Conservation (phyloP, 768 basidiomycete genomes). For the Suillus discolor region DNA sequence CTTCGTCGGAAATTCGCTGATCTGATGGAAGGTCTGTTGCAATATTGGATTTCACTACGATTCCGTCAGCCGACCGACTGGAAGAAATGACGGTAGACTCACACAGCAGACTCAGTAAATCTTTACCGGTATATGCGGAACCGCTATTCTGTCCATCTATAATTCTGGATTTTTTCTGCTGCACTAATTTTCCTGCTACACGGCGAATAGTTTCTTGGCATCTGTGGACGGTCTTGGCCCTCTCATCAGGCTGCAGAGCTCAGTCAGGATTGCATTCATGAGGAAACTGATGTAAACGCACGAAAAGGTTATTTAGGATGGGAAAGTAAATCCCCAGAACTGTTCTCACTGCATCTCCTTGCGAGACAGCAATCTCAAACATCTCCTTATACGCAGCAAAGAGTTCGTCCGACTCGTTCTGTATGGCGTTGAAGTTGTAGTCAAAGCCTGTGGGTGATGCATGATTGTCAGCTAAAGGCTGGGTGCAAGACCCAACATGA, state of each 20-base stretch:
- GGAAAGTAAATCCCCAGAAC: slow-evolving; percentile 63
- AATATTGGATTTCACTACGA: slow-evolving; percentile 79
- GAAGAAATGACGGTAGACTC: slow-evolving; percentile 31
- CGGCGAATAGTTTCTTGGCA: slow-evolving; percentile 66
- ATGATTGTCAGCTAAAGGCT: neutral
- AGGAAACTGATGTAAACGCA: slow-evolving; percentile 36
- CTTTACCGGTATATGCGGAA: slow-evolving; percentile 59
- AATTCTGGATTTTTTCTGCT: slow-evolving; percentile 78
- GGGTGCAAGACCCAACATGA: slow-evolving; percentile 1
- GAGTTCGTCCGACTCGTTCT: slow-evolving; percentile 76
- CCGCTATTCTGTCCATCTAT: slow-evolving; percentile 58
- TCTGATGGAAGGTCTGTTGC: slow-evolving; percentile 68
- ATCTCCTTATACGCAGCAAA: slow-evolving; percentile 84
- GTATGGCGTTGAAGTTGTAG: slow-evolving; percentile 84
- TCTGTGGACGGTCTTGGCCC: slow-evolving; percentile 49
- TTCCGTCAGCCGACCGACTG: slow-evolving; percentile 13
- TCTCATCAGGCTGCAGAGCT: slow-evolving; percentile 52
- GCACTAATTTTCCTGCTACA: slow-evolving; percentile 74
- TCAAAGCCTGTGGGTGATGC: slow-evolving; percentile 62
- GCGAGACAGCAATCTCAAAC: slow-evolving; percentile 73
- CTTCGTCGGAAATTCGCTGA: slow-evolving; percentile 82
- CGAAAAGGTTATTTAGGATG: slow-evolving; percentile 52
- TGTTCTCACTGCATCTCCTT: slow-evolving; percentile 46
- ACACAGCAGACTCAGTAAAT: slow-evolving; percentile 80
- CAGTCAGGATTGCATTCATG: neutral